Evolutionary conservation across 2,329 filamentous ascomycete species (phyloP), one percentile per base, ranked within the genome.

Genomic region (Calonectria honghensis): DNA sequence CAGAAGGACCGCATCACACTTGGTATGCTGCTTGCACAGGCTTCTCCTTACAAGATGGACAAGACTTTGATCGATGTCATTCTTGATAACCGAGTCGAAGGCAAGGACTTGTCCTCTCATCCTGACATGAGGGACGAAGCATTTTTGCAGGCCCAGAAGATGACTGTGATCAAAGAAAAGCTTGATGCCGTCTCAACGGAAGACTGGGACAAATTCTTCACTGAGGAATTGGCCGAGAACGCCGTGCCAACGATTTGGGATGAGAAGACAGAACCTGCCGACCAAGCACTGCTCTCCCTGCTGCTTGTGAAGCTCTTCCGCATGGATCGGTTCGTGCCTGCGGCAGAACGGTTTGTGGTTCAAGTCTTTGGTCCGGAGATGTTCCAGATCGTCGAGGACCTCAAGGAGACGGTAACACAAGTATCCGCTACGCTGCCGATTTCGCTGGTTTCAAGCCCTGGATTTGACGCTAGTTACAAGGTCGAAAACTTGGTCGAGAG

Each of bases 381-480:
- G 63, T 93, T 98, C 72, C 95, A 98, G 78, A 91, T 94, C 63
- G 93, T 93, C 64, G 95, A 96, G 81, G 96, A 98, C 83, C 91
- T 99, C 61, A 93, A 94, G 82, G 92, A 94, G 73, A 96, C 97
- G 24, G 94, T 98, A 72, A 91, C 93, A 67, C 94, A 98, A 85
- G 95, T 98, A 68, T 93, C 93, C 7, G 93, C 96, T 37, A 95
- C 93, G 39, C 93, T 95, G 3, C 97, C 97, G 13, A 94, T 99
- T 79, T 94, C 97, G 4, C 91, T 99, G 45, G 96, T 96, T 81
- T 99, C 97, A 7, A 98, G 94, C 81, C 96, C 96, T 74, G 97
- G 97, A 48, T 99, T 99, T 84, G 97, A 99, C 85, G 97, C 97
- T 69, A 98, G 95, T 84, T 99, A 98, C 92, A 99, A 99, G 89